Evolutionary conservation across 176 grass and related monocot species (phyloP).

Genomic region (Carex parvula): DNA sequence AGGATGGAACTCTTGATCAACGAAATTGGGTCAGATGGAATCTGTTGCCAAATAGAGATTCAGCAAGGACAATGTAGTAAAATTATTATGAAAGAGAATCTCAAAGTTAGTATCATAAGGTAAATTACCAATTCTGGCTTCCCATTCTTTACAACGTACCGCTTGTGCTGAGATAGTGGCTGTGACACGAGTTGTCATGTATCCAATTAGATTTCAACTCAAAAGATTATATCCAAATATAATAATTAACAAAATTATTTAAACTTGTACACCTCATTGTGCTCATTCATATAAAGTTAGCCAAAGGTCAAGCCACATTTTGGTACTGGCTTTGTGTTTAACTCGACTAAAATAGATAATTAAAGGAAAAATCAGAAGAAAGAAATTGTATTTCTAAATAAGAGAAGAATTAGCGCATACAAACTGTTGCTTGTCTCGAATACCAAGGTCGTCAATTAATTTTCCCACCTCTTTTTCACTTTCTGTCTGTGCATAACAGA

Average conservation of each 20-base stretch:
- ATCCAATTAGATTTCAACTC: slow-evolving; percentile 20
- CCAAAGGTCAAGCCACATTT: slow-evolving; percentile 10
- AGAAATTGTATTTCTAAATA: slow-evolving; percentile 9
- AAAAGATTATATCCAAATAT: neutral
- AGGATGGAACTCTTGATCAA: slow-evolving; percentile 71
- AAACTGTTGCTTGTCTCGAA: slow-evolving; percentile 72
- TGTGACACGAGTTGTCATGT: slow-evolving; percentile 28
- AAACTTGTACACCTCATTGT: neutral
- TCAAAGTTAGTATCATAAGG: slow-evolving; percentile 1
- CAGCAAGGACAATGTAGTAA: slow-evolving; percentile 19
- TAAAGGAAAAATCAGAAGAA: neutral
- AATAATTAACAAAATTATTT: neutral
- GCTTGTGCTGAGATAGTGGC: slow-evolving; percentile 87
- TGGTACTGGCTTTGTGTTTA: neutral
- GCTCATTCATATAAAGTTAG: neutral
- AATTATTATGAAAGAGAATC: neutral
- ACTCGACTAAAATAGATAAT: neutral
- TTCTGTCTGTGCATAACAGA: slow-evolving; percentile 29
- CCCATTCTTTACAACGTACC: slow-evolving; percentile 85
- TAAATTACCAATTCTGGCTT: slow-evolving; percentile 63
- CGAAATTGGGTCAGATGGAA: slow-evolving; percentile 72
- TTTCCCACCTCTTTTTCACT: slow-evolving; percentile 53
- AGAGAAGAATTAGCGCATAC: slow-evolving; percentile 52
- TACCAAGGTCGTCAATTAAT: slow-evolving; percentile 74
- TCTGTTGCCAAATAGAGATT: slow-evolving; percentile 35